These are phyloP conservation scores for Tylopilus plumbeoviolaceoides DNA, from an alignment of 768 basidiomycete species.

Conservation along the genomic window DNA sequence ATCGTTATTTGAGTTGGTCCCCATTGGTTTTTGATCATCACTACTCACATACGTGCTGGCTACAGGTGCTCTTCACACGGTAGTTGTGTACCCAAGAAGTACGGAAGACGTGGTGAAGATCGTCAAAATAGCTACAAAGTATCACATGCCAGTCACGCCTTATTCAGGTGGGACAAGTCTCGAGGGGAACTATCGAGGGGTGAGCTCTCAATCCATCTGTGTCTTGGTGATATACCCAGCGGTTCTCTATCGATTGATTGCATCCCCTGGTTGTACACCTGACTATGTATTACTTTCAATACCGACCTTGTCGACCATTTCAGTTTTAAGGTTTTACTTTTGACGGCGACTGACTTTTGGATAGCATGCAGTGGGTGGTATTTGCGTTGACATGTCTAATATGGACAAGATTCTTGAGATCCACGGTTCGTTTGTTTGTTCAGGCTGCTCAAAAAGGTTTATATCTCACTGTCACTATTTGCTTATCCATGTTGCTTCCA, in stretches of 20 bases:
- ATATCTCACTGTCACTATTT: neutral
- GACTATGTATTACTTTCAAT: neutral
- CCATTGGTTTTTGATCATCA: neutral
- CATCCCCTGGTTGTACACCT: neutral
- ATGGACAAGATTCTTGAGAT: conserved; percentile 81
- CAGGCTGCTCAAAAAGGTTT: neutral
- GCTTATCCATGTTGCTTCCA: too few relatives aligned
- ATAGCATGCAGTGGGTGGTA: conserved; percentile 45
- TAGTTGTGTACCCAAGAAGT: conserved; percentile 58
- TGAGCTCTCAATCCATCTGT: conserved; percentile 30
- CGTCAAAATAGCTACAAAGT: conserved; percentile 70
- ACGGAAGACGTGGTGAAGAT: conserved; percentile 83
- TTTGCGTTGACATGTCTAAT: conserved; percentile 71
- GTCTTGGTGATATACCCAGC: neutral
- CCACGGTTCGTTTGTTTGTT: conserved; percentile 44
- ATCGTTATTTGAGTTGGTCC: neutral
- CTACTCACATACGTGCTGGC: neutral
- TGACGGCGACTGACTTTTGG: neutral
- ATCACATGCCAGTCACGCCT: conserved; percentile 71
- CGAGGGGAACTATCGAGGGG: conserved; percentile 72
- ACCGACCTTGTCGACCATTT: neutral
- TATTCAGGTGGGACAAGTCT: conserved; percentile 81
- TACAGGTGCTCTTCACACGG: conserved; percentile 46
- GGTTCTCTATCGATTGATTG: neutral
- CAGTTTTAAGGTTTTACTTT: neutral